Evolutionary conservation across 345 rosid genomes (phyloP).

Genomic region (Firmiana major): DNA sequence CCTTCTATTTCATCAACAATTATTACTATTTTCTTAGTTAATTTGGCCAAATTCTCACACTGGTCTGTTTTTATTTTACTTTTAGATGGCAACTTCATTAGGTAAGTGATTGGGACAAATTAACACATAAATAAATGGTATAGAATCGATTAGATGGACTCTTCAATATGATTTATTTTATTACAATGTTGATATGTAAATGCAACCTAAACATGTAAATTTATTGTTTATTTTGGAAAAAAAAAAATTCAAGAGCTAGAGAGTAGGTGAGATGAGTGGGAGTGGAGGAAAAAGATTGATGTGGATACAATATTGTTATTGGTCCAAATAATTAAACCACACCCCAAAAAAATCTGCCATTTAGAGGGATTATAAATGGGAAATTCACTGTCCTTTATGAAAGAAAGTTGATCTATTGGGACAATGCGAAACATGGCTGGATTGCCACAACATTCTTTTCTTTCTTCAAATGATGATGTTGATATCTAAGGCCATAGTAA

Average conservation of each 20-base stretch:
- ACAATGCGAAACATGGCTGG: not conserved
- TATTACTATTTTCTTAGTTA: not conserved
- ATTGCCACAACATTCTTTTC: not conserved
- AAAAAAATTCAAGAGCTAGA: not conserved
- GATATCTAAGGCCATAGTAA: not conserved
- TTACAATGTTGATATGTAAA: not conserved
- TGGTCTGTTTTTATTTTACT: not conserved
- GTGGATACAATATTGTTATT: not conserved
- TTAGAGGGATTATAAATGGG: not conserved
- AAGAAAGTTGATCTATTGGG: not conserved
- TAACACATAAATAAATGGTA: not conserved
- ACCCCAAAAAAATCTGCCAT: not conserved
- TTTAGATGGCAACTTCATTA: not conserved
- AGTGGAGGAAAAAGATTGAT: constrained; percentile 3
- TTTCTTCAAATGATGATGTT: not conserved
- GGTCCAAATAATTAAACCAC: not conserved
- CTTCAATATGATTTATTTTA: not conserved
- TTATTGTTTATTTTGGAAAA: not conserved
- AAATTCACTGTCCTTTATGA: not conserved
- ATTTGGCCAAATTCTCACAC: not conserved
- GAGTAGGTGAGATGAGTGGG: not conserved
- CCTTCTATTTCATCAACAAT: not conserved
- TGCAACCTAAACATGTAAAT: not conserved
- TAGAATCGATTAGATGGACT: not conserved
- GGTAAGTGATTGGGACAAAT: not conserved